A percentile compares a stretch with the other conserved stretches of the same genome.
These are phyloP conservation scores for Alternaria triticina DNA, from an alignment of 2,329 filamentous ascomycete species.

Conservation along the genomic window DNA sequence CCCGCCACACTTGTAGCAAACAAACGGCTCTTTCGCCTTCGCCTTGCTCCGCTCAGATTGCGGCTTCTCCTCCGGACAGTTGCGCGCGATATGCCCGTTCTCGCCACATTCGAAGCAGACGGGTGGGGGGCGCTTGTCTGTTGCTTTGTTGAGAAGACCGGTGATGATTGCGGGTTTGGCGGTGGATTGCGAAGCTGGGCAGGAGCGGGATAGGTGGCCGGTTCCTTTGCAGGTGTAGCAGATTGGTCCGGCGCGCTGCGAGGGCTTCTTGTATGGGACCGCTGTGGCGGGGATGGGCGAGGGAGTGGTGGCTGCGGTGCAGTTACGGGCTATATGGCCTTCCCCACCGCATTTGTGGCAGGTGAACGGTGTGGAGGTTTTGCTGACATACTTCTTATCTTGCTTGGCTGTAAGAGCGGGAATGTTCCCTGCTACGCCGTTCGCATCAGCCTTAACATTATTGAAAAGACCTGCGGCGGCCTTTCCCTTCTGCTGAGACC, in stretches of 20 bases:
- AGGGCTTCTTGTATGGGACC: background rate
- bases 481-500: background rate
- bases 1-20: constrained; percentile 19
- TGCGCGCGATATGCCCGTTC: constrained; percentile 4
- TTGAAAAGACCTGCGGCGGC: background rate
- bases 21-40: background rate
- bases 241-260: background rate
- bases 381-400: background rate
- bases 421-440: background rate
- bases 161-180: background rate
- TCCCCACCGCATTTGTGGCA: background rate
- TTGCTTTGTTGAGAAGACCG: background rate
- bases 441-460: background rate
- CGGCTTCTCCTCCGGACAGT: constrained; percentile 4
- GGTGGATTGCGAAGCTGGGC: background rate
- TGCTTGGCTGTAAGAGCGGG: background rate
- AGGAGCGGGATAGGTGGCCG: background rate
- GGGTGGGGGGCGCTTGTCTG: background rate
- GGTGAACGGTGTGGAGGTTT: background rate
- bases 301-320: too few relatives aligned
- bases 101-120: constrained; percentile 8
- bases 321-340: background rate
- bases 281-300: too few relatives aligned
- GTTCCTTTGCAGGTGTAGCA: background rate
- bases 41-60: background rate